Evolutionary conservation across 306 rosid species (phyloP).

Genomic region (Corylus avellana): DNA sequence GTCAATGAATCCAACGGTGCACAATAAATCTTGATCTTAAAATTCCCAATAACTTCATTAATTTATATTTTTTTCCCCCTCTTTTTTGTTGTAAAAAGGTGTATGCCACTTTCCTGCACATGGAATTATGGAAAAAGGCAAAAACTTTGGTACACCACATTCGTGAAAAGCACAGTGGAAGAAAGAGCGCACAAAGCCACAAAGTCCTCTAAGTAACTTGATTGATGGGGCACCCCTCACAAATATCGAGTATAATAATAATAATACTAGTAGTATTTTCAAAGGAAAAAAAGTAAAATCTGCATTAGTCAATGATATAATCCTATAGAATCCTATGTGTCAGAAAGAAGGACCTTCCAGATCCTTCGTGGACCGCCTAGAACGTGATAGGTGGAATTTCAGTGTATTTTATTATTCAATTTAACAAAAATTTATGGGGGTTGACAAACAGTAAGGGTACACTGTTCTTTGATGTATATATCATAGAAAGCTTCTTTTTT

Average conservation of each 20-base stretch:
- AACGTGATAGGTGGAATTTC: neutral
- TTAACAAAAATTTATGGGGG: neutral
- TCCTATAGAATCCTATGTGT: neutral
- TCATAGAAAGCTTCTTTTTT: too few relatives aligned
- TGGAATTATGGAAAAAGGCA: neutral
- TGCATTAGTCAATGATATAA: neutral
- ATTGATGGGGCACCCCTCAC: neutral
- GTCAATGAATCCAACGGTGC: too few relatives aligned
- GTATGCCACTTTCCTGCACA: neutral
- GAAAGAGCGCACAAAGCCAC: neutral
- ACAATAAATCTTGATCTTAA: too few relatives aligned
- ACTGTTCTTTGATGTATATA: too few relatives aligned
- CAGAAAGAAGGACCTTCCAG: neutral
- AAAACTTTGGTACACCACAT: neutral
- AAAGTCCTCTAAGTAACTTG: neutral
- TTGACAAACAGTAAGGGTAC: too few relatives aligned
- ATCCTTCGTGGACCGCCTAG: neutral
- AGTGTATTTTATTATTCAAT: neutral
- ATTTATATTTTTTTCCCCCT: too few relatives aligned
- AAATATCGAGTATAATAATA: neutral
- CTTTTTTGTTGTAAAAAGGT: neutral
- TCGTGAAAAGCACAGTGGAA: neutral
- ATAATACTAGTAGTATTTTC: too few relatives aligned
- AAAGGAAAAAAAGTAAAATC: neutral
- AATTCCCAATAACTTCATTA: too few relatives aligned